phyloP scores from a whole-genome alignment of 2,329 filamentous ascomycete genomes.

The Fusarium mexicanum region DNA sequence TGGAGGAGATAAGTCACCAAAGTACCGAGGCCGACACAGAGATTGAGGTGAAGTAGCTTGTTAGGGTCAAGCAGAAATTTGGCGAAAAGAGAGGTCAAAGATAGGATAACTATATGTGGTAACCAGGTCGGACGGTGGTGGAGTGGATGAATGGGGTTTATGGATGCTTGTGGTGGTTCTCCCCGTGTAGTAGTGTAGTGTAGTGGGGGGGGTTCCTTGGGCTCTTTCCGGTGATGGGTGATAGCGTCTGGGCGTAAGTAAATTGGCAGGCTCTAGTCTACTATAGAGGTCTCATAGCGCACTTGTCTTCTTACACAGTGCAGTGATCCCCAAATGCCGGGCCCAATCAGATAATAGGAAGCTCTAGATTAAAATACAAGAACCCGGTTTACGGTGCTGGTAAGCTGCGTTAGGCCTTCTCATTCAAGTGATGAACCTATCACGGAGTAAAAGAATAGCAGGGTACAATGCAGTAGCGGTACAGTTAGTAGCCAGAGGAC shows the following conservation, averaged over 20 bases:
- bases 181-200: slow-evolving; percentile 2
- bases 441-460: background rate
- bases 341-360: background rate
- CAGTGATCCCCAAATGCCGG: slow-evolving; percentile 3
- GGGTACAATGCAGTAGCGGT: background rate
- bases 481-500: background rate
- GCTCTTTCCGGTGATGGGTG: slow-evolving; percentile 19
- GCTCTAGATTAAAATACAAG: background rate
- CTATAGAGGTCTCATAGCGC: background rate
- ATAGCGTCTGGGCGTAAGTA: slow-evolving; percentile 19
- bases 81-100: slow-evolving; percentile 4
- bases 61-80: background rate
- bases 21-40: slow-evolving; percentile 13
- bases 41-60: background rate
- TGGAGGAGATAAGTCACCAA: slow-evolving; percentile 3
- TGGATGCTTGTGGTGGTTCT: slow-evolving; percentile 25
- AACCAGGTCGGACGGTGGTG: slow-evolving; percentile 27
- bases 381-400: slow-evolving; percentile 4
- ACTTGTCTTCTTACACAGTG: slow-evolving; percentile 20
- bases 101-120: slow-evolving; percentile 21
- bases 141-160: slow-evolving; percentile 17
- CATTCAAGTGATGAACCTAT: background rate
- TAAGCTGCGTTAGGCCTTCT: background rate
- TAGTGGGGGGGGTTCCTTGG: slow-evolving; percentile 1
- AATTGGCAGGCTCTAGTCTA: background rate